Percentiles rank a stretch among this genome's conserved stretches.
phyloP scores from a whole-genome alignment of 768 basidiomycete genomes.

The Lactarius trivialis region DNA sequence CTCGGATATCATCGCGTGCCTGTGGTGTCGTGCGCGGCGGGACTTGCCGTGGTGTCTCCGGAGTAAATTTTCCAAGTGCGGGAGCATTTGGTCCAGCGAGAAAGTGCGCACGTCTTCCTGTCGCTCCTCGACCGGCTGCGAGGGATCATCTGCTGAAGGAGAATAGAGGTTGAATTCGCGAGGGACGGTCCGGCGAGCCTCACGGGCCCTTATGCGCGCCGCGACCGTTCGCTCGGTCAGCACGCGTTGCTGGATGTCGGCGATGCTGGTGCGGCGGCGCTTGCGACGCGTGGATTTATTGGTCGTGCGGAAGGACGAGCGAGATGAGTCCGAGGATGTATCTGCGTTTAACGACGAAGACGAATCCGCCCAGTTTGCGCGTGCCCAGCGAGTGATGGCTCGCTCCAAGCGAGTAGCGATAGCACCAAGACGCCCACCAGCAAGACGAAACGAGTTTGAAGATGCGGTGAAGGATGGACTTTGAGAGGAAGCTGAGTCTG shows the following conservation, averaged over 20 bases:
- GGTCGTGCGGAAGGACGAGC: conserved; percentile 37
- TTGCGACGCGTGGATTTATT: conserved; percentile 34
- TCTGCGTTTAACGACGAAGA: conserved; percentile 37
- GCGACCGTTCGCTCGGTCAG: conserved; percentile 55
- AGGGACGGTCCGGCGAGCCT: conserved; percentile 50
- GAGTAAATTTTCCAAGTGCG: conserved; percentile 19
- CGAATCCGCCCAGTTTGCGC: conserved; percentile 36
- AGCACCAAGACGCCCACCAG: conserved; percentile 31
- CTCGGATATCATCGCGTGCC: background rate
- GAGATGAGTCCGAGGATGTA: conserved; percentile 37
- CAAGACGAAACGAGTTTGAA: conserved; percentile 30
- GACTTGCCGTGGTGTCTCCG: conserved; percentile 19
- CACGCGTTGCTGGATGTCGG: conserved; percentile 43
- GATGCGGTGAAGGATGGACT: conserved; percentile 34
- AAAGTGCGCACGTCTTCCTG: conserved; percentile 22
- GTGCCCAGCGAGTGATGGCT: conserved; percentile 68
- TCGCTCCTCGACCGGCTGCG: conserved; percentile 8
- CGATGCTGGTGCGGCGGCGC: conserved; percentile 42
- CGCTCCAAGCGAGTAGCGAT: conserved; percentile 56
- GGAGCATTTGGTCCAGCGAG: conserved; percentile 18
- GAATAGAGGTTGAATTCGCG: conserved; percentile 62
- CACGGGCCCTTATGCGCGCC: conserved; percentile 57
- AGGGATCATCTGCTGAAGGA: conserved; percentile 35
- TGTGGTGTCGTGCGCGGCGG: conserved; percentile 19
- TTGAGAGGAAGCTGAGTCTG: conserved; percentile 26